phyloP scores from a whole-genome alignment of 2,329 filamentous ascomycete species.

The Plectosphaerella cucumerina region DNA sequence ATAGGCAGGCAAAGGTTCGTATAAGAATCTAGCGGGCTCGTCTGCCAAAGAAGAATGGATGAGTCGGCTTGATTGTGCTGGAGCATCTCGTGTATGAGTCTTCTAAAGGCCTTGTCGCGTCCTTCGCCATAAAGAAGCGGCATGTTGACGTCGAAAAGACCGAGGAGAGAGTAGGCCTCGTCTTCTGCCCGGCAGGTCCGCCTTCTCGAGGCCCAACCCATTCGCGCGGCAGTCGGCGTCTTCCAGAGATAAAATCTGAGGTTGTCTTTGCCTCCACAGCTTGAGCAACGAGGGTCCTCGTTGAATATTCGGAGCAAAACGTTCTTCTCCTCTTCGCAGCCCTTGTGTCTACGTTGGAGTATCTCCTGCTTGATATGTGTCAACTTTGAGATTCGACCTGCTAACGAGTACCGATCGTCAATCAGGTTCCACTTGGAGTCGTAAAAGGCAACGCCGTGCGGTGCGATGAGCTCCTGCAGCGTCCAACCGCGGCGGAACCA shows the following conservation, averaged over 20 bases:
- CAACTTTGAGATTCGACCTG: not conserved
- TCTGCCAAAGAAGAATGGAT: not conserved
- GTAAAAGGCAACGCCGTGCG: conserved; percentile 3
- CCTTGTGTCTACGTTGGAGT: not conserved
- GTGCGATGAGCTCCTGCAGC: conserved; percentile 10
- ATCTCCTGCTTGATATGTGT: not conserved
- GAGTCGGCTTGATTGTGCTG: not conserved
- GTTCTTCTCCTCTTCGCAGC: not conserved
- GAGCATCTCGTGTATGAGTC: not conserved
- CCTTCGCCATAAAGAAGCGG: conserved; percentile 5
- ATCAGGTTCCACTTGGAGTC: conserved; percentile 7
- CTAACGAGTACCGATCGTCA: conserved; percentile 5
- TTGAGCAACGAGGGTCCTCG: not conserved
- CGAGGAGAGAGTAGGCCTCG: conserved; percentile 4
- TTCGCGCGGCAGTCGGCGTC: not conserved
- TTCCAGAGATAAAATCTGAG: not conserved
- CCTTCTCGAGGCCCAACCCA: conserved; percentile 1
- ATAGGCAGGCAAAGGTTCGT: not conserved
- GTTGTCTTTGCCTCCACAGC: not conserved
- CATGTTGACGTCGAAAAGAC: conserved; percentile 6
- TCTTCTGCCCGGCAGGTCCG: conserved; percentile 3
- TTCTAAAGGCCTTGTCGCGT: conserved; percentile 4
- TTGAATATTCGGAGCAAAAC: no score
- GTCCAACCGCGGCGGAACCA: conserved; percentile 17
- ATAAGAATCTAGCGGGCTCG: not conserved